Percentiles rank a stretch among this genome's conserved stretches.
phyloP scores from a whole-genome alignment of 2,329 filamentous ascomycete genomes.

The Phialophora verrucosa region DNA sequence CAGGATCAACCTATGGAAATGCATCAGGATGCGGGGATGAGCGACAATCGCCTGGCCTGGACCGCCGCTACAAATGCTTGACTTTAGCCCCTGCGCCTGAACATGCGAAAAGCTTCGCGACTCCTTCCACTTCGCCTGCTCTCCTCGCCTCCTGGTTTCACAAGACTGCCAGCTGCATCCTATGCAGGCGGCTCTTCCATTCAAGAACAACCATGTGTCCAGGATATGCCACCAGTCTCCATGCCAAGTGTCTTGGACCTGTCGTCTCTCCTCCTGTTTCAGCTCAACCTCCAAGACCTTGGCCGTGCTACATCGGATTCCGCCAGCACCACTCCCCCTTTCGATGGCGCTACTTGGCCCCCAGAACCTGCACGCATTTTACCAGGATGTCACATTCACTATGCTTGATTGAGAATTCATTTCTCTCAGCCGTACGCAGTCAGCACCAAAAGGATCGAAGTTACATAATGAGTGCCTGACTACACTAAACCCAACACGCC shows the following conservation, averaged over 20 bases:
- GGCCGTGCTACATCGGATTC: not conserved
- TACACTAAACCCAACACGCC: not conserved
- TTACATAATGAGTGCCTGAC: not conserved
- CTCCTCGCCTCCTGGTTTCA: slow-evolving; percentile 9
- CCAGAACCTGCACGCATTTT: not conserved
- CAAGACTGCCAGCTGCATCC: not conserved
- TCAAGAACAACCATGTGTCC: not conserved
- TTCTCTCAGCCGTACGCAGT: slow-evolving; percentile 15
- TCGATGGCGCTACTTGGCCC: slow-evolving; percentile 13
- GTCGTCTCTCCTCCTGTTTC: slow-evolving; percentile 5
- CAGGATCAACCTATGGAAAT: not conserved
- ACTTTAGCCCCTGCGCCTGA: slow-evolving; percentile 5
- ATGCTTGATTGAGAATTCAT: slow-evolving; percentile 7
- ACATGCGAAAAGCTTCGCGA: not conserved
- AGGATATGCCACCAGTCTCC: not conserved
- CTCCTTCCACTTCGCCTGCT: slow-evolving; percentile 2
- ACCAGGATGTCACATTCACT: slow-evolving; percentile 6
- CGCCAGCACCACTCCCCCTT: not conserved
- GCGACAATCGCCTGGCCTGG: not conserved
- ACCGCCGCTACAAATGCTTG: slow-evolving; percentile 7
- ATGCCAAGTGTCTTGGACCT: not conserved
- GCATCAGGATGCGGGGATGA: not conserved
- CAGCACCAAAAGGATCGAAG: slow-evolving; percentile 10
- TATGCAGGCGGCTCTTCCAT: not conserved
- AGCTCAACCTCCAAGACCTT: slow-evolving; percentile 14